Conservation (phyloP, 805 yeast genomes). For the Ogataea kodamae region DNA sequence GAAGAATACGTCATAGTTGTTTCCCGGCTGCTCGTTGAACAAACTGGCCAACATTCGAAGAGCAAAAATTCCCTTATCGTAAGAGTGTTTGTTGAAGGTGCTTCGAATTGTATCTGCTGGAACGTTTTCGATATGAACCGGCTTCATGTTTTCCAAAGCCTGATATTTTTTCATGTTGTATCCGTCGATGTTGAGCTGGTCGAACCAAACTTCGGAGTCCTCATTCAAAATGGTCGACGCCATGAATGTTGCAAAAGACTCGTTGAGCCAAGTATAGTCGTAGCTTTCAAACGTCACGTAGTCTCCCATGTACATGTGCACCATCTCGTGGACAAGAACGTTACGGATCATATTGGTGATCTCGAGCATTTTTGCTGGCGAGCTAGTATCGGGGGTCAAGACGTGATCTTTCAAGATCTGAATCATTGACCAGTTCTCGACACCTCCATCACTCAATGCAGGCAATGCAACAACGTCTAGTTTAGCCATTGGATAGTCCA, state of each 20-base stretch:
- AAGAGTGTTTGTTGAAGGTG: slow-evolving; percentile 48
- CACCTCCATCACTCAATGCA: slow-evolving; percentile 70
- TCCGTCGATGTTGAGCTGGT: slow-evolving; percentile 28
- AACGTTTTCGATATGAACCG: slow-evolving; percentile 38
- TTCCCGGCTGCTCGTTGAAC: slow-evolving; percentile 32
- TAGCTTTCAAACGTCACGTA: slow-evolving; percentile 63
- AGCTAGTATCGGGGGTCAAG: slow-evolving; percentile 34
- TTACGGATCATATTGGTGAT: slow-evolving; percentile 40
- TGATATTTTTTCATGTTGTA: slow-evolving; percentile 32
- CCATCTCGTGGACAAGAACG: slow-evolving; percentile 65
- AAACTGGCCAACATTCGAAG: slow-evolving; percentile 49
- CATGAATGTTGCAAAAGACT: slow-evolving; percentile 73
- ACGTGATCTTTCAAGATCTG: slow-evolving; percentile 54
- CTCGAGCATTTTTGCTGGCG: slow-evolving; percentile 18
- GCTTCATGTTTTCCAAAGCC: slow-evolving; percentile 34
- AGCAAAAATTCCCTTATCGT: slow-evolving; percentile 58
- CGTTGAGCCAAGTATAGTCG: slow-evolving; percentile 71
- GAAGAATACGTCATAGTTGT: slow-evolving; percentile 32
- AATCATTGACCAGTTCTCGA: slow-evolving; percentile 76
- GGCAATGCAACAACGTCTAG: slow-evolving; percentile 69
- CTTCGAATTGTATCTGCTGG: slow-evolving; percentile 38
- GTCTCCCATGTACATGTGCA: slow-evolving; percentile 82
- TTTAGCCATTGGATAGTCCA: slow-evolving; percentile 55
- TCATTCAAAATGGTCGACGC: slow-evolving; percentile 41
- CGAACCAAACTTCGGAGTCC: slow-evolving; percentile 31